These are phyloP conservation scores for Viola odorata DNA, from an alignment of 345 rosid species.

Conservation along the genomic window DNA sequence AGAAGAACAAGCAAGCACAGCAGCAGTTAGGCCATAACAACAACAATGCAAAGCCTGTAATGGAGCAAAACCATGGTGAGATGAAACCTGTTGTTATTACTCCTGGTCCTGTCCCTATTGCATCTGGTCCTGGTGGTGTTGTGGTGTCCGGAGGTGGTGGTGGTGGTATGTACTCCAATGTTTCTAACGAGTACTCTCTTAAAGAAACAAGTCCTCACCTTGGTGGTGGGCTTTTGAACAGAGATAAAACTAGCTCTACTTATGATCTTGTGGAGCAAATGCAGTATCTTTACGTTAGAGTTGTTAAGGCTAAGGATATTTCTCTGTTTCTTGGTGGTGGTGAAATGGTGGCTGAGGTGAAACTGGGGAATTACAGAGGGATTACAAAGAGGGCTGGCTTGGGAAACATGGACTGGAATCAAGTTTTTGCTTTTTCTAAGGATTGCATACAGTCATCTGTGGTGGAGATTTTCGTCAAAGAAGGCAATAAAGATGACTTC, in stretches of 20 bases:
- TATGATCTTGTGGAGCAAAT: slow-evolving; percentile 81
- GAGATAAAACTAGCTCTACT: slow-evolving; percentile 58
- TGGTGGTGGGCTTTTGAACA: slow-evolving; percentile 50
- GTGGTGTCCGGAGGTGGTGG: slow-evolving; percentile 15
- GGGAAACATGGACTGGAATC: slow-evolving; percentile 48
- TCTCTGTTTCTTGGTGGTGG: slow-evolving; percentile 31
- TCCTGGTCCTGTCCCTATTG: slow-evolving; percentile 30
- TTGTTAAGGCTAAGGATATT: slow-evolving; percentile 48
- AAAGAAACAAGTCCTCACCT: slow-evolving; percentile 70
- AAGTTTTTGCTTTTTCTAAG: slow-evolving; percentile 72
- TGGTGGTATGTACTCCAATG: slow-evolving; percentile 23
- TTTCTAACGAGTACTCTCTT: slow-evolving; percentile 46
- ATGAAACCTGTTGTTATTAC: slow-evolving; percentile 50
- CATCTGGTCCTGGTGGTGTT: slow-evolving; percentile 15
- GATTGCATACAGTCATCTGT: slow-evolving; percentile 69
- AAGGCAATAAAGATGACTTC: slow-evolving; percentile 48
- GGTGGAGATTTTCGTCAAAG: slow-evolving; percentile 61
- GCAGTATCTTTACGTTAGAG: slow-evolving; percentile 64
- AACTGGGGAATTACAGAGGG: slow-evolving; percentile 62
- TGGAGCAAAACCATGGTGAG: slow-evolving; percentile 43
- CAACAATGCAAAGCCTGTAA: slow-evolving; percentile 31
- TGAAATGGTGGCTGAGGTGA: slow-evolving; percentile 57
- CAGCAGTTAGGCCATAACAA: slow-evolving; percentile 29
- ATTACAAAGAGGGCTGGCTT: slow-evolving; percentile 44
- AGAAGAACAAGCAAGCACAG: slow-evolving; percentile 18